Evolutionary conservation across 2,329 filamentous ascomycete species (phyloP), one percentile per base, ranked within the genome.

Genomic region (Penicillium sp.): DNA sequence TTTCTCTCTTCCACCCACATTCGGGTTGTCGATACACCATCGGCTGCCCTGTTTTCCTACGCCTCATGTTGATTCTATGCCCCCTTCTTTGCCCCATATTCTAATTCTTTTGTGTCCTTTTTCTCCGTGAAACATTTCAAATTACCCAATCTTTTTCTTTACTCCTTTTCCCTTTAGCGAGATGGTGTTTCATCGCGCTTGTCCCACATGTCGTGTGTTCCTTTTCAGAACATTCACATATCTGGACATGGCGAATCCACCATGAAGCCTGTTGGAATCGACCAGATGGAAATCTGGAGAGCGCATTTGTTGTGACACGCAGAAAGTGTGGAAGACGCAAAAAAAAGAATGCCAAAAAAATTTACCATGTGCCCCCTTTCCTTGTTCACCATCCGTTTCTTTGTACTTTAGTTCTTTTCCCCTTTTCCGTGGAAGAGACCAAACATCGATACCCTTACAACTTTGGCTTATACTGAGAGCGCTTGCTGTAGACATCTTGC

Each of bases 391-490:
- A n/a, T 22, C 20, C 20, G 46, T 55, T 66, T 62, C 50, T 55
- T 60, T 69, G 65, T 66, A 67, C 55, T 64, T 60, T 67, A 67
- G 49, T 53, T 56, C 52, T 50, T 50, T 53, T 61, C 55, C 44
- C 50, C 42, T 61, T 56, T 43, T 48, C 45, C 54, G 48, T 51
- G 52, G 56, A 57, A 61, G 61, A 64, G 58, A 59, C 60, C 63
- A 42, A 64, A 66, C 62, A 68, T 68, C 65, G 66, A 69, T 69
- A 69, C 65, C 66, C 66, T 68, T 63, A 56, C 62, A 67, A 56
- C 58, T 62, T 57, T 50, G 52, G 46, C 62, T 55, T 20, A 48
- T 28, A n/a, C 11, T 44, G 18, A 10, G n/a, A 11, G 7, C 41
- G 11, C 6, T 41, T 9, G 8, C 22, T 27, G 39, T 41, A 41